Conservation (phyloP, 2,329 filamentous ascomycete genomes). For the Penicillium sp. region DNA sequence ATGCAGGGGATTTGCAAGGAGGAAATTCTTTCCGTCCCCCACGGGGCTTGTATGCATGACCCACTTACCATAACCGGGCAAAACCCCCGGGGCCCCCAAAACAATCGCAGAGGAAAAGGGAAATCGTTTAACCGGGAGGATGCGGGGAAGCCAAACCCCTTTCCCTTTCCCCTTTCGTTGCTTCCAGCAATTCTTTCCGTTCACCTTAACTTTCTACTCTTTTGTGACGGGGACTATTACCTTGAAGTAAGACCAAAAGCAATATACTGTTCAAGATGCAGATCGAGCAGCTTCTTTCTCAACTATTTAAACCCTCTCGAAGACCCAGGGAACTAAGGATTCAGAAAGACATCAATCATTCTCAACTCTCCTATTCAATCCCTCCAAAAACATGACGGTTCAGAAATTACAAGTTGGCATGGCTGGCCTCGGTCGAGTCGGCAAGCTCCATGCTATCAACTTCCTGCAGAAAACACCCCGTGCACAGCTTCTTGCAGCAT, state of each 20-base stretch:
- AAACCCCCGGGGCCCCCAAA: no score
- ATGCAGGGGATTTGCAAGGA: constrained; percentile 12
- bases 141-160: constrained; percentile 9
- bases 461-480: constrained; percentile 40
- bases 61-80: not conserved
- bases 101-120: not conserved
- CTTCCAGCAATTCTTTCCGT: constrained; percentile 11
- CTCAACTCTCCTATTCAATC: not conserved
- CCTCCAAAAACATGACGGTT: constrained; percentile 14
- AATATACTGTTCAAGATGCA: not conserved
- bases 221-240: not conserved
- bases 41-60: not conserved
- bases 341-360: not conserved
- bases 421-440: constrained; percentile 44
- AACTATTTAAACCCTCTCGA: constrained; percentile 10
- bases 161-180: not conserved
- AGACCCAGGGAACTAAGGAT: not conserved
- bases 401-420: constrained; percentile 38
- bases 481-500: constrained; percentile 42
- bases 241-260: not conserved
- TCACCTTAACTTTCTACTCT: not conserved
- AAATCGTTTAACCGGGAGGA: not conserved
- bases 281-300: not conserved
- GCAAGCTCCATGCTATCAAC: constrained; percentile 41
- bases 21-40: constrained; percentile 8